phyloP scores from a whole-genome alignment of 148 eudicot genomes.

The Talinum fruticosum region DNA sequence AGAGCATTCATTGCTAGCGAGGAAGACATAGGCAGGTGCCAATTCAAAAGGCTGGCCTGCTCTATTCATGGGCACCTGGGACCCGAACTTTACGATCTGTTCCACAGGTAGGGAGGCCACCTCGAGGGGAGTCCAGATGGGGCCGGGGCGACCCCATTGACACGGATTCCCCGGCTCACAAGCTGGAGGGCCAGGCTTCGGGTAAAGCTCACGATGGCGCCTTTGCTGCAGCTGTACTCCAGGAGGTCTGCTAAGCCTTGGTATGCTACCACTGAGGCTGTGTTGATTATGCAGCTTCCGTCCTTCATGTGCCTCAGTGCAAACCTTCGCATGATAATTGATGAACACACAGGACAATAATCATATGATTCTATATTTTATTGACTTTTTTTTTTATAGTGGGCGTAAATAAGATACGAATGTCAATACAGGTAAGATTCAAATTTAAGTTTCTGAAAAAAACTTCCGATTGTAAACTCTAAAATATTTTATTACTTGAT shows the following conservation, averaged over 20 bases:
- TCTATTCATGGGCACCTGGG: conserved; percentile 35
- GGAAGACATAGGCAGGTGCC: conserved; percentile 53
- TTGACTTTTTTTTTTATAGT: no score
- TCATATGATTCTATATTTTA: no score
- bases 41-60: conserved; percentile 48
- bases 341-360: no score
- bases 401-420: no score
- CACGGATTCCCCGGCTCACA: conserved; percentile 42
- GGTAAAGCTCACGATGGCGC: conserved; percentile 40
- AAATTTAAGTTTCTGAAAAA: no score
- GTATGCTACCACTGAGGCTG: conserved; percentile 41
- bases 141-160: conserved; percentile 63
- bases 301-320: conserved; percentile 39
- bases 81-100: conserved; percentile 19
- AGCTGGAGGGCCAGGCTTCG: conserved; percentile 32
- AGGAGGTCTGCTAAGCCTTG: conserved; percentile 21
- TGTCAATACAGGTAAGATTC: no score
- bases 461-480: no score
- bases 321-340: conserved; percentile 19
- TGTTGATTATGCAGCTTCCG: conserved; percentile 45
- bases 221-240: conserved; percentile 43
- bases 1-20: conserved; percentile 44
- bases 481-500: no score
- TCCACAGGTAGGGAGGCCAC: conserved; percentile 30
- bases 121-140: conserved; percentile 40